phyloP scores from a whole-genome alignment of 2,329 filamentous ascomycete species.

The Penicillium sp. region DNA sequence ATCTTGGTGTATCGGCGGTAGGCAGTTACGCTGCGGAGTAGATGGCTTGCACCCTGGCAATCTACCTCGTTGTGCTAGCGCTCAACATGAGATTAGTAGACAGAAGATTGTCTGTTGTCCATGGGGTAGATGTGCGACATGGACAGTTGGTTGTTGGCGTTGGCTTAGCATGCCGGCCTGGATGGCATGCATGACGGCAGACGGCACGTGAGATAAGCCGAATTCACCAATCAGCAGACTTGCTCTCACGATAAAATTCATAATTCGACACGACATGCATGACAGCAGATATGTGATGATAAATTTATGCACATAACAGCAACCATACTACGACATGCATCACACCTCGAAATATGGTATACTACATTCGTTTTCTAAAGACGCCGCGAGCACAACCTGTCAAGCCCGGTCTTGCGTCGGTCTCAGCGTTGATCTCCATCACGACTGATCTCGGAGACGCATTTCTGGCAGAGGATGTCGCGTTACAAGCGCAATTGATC shows the following conservation, averaged over 20 bases:
- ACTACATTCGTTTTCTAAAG: conserved; percentile 67
- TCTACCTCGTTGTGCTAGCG: background rate
- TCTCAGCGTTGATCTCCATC: conserved; percentile 58
- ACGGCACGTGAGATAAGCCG: conserved; percentile 9
- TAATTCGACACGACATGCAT: background rate
- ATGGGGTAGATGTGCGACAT: background rate
- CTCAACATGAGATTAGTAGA: background rate
- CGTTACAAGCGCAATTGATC: conserved; percentile 25
- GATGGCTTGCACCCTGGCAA: background rate
- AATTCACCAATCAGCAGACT: conserved; percentile 1
- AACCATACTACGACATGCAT: background rate
- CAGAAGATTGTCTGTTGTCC: background rate
- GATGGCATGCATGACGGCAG: background rate
- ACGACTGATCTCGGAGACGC: conserved; percentile 67
- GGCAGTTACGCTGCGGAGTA: background rate
- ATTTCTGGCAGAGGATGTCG: conserved; percentile 49
- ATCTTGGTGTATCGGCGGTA: conserved; percentile 31
- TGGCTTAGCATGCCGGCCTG: background rate
- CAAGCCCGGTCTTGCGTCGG: conserved; percentile 35
- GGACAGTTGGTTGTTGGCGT: background rate
- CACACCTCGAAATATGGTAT: conserved; percentile 40
- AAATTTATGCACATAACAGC: background rate
- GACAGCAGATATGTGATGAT: background rate
- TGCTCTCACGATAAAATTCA: background rate
- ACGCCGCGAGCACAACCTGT: conserved; percentile 49